phyloP scores from a whole-genome alignment of 257 asterid genomes.

The Schizonepeta tenuifolia region DNA sequence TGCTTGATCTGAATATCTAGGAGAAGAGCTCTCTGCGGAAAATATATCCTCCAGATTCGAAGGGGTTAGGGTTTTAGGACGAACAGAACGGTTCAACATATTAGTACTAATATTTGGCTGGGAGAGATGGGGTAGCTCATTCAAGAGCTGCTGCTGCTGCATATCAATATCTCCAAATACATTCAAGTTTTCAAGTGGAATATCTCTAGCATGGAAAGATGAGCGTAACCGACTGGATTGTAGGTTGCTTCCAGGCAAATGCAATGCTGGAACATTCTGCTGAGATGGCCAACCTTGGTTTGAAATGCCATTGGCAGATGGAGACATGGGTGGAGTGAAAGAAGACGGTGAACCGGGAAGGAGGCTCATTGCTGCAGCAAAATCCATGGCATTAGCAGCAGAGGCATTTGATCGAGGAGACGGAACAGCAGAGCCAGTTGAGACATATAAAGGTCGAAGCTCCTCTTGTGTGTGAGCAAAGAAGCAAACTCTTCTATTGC shows the following conservation, averaged over 20 bases:
- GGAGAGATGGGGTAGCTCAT: slow-evolving; percentile 49
- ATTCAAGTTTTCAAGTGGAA: slow-evolving; percentile 48
- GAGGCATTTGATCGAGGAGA: slow-evolving; percentile 63
- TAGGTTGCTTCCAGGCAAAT: slow-evolving; percentile 71
- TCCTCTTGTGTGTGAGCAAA: slow-evolving; percentile 83
- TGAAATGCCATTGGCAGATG: slow-evolving; percentile 56
- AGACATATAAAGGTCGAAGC: slow-evolving; percentile 74
- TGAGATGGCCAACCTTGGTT: slow-evolving; percentile 63
- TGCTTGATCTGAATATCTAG: slow-evolving; percentile 62
- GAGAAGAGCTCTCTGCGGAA: slow-evolving; percentile 72
- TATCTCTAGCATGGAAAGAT: slow-evolving; percentile 70
- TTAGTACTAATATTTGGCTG: slow-evolving; percentile 40
- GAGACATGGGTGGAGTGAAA: slow-evolving; percentile 79
- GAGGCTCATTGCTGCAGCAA: slow-evolving; percentile 63
- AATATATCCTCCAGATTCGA: slow-evolving; percentile 78
- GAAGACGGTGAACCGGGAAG: slow-evolving; percentile 78
- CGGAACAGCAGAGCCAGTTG: slow-evolving; percentile 81
- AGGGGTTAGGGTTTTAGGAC: slow-evolving; percentile 54
- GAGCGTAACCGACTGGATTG: slow-evolving; percentile 82
- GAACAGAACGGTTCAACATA: slow-evolving; percentile 57
- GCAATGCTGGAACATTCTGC: slow-evolving; percentile 71
- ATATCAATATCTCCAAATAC: slow-evolving; percentile 54
- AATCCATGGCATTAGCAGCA: slow-evolving; percentile 57
- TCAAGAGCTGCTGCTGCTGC: slow-evolving; percentile 59
- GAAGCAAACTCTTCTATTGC: slow-evolving; percentile 83